These are phyloP conservation scores for Mortierella sp. DNA, from an alignment of 371 early-diverging fungal genomes.

Conservation along the genomic window DNA sequence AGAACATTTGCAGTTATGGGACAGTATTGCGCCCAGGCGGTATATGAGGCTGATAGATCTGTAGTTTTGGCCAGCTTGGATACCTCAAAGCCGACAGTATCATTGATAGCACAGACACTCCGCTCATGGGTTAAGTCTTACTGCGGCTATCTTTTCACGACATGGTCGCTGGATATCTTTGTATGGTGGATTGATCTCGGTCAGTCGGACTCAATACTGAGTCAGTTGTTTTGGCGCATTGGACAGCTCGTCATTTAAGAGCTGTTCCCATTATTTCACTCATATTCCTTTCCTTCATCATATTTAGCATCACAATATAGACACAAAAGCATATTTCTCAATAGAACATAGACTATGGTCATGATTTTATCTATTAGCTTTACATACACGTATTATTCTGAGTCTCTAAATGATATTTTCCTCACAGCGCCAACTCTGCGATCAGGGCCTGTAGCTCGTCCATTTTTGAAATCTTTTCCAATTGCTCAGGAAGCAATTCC, in stretches of 20 bases:
- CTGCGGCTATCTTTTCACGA: conserved; percentile 30
- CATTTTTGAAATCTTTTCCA: conserved; percentile 59
- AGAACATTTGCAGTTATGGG: conserved; percentile 69
- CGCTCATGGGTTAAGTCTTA: conserved; percentile 37
- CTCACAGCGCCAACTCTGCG: conserved; percentile 33
- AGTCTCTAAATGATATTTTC: conserved; percentile 1
- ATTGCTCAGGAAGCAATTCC: conserved; percentile 57
- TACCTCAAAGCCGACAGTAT: conserved; percentile 1
- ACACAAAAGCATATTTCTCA: no score
- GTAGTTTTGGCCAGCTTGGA: conserved; percentile 11
- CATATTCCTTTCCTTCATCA: not conserved
- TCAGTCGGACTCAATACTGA: conserved; percentile 28
- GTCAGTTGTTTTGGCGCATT: conserved; percentile 10
- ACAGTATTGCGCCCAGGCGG: conserved; percentile 65
- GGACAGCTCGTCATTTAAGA: conserved; percentile 8
- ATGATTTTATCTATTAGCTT: not conserved
- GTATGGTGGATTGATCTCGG: conserved; percentile 45
- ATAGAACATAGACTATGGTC: conserved; percentile 4
- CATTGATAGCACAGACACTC: conserved; percentile 20
- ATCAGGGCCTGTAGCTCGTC: conserved; percentile 54
- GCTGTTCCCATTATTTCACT: not conserved
- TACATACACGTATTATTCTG: not conserved
- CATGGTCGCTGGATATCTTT: conserved; percentile 39
- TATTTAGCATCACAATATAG: not conserved
- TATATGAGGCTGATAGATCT: conserved; percentile 52